phyloP scores from a whole-genome alignment of 2,329 filamentous ascomycete species.

The Daldinia sp. region DNA sequence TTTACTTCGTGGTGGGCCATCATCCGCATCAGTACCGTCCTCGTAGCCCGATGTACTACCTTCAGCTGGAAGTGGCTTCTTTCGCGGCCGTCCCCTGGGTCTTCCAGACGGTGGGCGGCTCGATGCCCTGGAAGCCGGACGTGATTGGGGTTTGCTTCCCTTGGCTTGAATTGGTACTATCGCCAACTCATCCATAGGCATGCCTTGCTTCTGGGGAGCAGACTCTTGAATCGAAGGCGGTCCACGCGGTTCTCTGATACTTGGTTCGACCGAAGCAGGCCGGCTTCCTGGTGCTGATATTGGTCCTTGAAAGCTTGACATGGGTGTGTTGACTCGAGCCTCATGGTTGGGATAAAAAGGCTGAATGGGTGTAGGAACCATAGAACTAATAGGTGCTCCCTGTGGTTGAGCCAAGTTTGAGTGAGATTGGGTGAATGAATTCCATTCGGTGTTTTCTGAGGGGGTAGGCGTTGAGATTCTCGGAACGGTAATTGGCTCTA shows the following conservation, averaged over 20 bases:
- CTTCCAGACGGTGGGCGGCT: constrained; percentile 61
- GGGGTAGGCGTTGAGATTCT: constrained; percentile 52
- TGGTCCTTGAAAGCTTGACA: constrained; percentile 32
- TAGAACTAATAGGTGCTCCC: constrained; percentile 43
- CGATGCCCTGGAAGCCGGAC: constrained; percentile 68
- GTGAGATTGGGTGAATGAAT: constrained; percentile 76
- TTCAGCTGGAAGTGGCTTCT: constrained; percentile 56
- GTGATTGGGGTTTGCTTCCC: constrained; percentile 56
- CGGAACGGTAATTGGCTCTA: constrained; percentile 29
- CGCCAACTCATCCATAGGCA: constrained; percentile 24
- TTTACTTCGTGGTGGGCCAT: constrained; percentile 61
- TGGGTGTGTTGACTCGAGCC: constrained; percentile 30
- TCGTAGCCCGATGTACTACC: constrained; percentile 81
- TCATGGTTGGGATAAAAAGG: constrained; percentile 42
- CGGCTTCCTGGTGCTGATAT: constrained; percentile 37
- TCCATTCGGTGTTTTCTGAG: constrained; percentile 79
- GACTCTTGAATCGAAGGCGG: constrained; percentile 24
- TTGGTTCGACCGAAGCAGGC: constrained; percentile 42
- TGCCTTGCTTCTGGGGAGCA: constrained; percentile 28
- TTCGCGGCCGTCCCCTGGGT: constrained; percentile 64
- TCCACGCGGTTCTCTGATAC: constrained; percentile 27
- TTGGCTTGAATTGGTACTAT: constrained; percentile 42
- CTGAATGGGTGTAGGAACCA: constrained; percentile 47
- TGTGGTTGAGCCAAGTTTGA: constrained; percentile 57
- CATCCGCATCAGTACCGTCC: constrained; percentile 68